These are phyloP conservation scores for Acacia concinna DNA, from an alignment of 331 rosid genomes.

Conservation along the genomic window DNA sequence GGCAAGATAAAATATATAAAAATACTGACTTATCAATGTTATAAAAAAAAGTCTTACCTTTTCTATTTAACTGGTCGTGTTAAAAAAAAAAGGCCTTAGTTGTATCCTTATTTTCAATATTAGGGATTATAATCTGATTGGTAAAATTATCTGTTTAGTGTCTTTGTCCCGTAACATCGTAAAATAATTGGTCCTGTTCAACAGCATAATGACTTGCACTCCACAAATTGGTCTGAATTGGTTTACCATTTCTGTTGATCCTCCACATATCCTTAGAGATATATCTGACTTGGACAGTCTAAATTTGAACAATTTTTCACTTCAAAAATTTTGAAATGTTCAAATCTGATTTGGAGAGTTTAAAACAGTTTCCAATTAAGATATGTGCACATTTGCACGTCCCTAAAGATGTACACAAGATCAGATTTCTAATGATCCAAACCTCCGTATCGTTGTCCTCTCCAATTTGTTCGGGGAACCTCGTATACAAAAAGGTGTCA, in stretches of 20 bases:
- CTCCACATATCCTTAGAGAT: neutral
- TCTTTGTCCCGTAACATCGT: neutral
- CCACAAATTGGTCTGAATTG: constrained; percentile 29
- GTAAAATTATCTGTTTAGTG: neutral
- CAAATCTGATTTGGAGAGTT: neutral
- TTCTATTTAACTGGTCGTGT: neutral
- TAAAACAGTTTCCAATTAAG: neutral
- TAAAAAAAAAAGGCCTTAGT: too few relatives aligned
- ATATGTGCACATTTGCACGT: neutral
- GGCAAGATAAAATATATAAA: too few relatives aligned
- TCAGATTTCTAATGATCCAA: neutral
- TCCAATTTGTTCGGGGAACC: constrained; percentile 48
- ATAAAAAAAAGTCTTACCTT: neutral
- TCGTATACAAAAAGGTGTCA: constrained; percentile 29
- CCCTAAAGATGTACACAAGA: neutral
- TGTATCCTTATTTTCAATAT: neutral
- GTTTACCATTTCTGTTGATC: neutral
- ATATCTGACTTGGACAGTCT: neutral
- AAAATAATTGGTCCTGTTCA: constrained; percentile 19
- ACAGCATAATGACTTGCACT: constrained; percentile 25
- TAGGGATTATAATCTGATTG: neutral
- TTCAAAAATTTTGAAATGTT: neutral
- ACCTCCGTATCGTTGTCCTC: neutral
- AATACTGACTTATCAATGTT: too few relatives aligned
- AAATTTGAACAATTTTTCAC: neutral